Percentiles rank a stretch among this genome's conserved stretches.
Conservation (phyloP, 805 yeast genomes). For the Metschnikowia reukaufii region DNA sequence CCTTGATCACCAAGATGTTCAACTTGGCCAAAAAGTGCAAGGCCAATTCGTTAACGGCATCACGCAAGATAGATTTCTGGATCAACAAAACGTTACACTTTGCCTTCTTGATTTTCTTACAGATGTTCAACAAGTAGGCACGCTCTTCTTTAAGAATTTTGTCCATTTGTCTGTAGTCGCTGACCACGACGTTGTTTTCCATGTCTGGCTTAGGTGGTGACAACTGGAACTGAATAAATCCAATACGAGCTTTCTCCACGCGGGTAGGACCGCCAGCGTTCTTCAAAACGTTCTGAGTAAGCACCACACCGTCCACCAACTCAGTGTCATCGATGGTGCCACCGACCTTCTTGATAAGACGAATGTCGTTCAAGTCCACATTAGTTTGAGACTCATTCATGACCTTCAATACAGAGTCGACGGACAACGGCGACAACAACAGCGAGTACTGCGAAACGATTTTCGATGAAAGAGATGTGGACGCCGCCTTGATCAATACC, state of each 20-base stretch:
- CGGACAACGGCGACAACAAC: constrained; percentile 88
- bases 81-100: constrained; percentile 90
- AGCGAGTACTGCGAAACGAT: constrained; percentile 92
- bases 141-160: constrained; percentile 97
- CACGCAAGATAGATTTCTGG: constrained; percentile 91
- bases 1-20: constrained; percentile 91
- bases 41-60: constrained; percentile 92
- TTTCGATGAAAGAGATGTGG: constrained; percentile 91
- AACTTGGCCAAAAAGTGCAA: constrained; percentile 91
- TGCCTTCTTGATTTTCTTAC: constrained; percentile 94
- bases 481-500: constrained; percentile 85
- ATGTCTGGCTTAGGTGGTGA: constrained; percentile 97
- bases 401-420: constrained; percentile 85
- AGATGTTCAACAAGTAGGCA: constrained; percentile 88
- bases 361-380: constrained; percentile 85
- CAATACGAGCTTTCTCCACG: constrained; percentile 90
- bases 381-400: constrained; percentile 56
- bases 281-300: constrained; percentile 87
- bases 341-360: constrained; percentile 90
- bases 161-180: constrained; percentile 99
- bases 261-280: constrained; percentile 94
- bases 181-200: constrained; percentile 96
- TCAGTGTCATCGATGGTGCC: constrained; percentile 98
- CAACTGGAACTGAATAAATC: constrained; percentile 86
- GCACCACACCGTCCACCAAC: constrained; percentile 87